These are phyloP conservation scores for Saccharomyces pastorianus DNA, from an alignment of 1,139 yeast species.

Conservation along the genomic window DNA sequence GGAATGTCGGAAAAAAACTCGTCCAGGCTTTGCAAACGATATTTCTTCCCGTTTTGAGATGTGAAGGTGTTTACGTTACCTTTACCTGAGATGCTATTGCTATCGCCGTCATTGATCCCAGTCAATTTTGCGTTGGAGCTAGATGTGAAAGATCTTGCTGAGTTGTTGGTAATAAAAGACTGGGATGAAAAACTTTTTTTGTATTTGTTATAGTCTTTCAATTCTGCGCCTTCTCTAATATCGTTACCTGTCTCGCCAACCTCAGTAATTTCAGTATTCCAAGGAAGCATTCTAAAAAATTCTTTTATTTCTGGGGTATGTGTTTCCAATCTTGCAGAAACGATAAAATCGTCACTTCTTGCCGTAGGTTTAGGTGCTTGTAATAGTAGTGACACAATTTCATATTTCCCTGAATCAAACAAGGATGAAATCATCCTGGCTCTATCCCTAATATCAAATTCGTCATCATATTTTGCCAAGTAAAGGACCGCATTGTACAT, in stretches of 20 bases:
- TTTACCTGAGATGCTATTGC: background rate
- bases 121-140: constrained; percentile 3
- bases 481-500: constrained; percentile 57
- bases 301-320: constrained; percentile 7
- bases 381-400: constrained; percentile 65
- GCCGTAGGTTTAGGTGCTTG: constrained; percentile 72
- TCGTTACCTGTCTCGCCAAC: constrained; percentile 8
- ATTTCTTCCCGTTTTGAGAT: constrained; percentile 30
- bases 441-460: constrained; percentile 76
- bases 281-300: constrained; percentile 7
- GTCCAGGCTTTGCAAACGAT: constrained; percentile 69
- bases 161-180: constrained; percentile 11
- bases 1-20: constrained; percentile 69
- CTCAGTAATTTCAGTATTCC: constrained; percentile 10
- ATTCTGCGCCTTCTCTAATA: constrained; percentile 19
- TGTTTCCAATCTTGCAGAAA: background rate
- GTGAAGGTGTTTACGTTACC: background rate
- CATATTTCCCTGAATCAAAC: constrained; percentile 36
- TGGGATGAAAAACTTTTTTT: constrained; percentile 29
- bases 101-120: background rate
- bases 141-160: constrained; percentile 3
- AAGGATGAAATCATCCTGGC: constrained; percentile 62
- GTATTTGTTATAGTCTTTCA: constrained; percentile 26
- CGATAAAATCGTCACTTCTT: background rate
- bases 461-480: constrained; percentile 64